Conservation (phyloP, 305 asterid species). For the Rubia occidens region DNA sequence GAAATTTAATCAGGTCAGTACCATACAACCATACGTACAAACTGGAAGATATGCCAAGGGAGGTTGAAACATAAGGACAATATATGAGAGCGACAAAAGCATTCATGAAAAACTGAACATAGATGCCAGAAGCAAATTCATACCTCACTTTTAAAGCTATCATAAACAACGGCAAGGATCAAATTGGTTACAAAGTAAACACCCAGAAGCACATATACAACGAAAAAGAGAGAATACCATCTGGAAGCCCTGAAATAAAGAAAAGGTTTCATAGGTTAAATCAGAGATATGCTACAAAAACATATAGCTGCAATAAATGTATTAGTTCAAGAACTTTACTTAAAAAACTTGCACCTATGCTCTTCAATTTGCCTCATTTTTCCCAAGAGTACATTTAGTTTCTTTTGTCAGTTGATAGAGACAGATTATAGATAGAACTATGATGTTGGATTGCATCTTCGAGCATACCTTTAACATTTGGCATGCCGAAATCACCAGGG, state of each 20-base stretch:
- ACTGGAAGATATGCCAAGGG: background rate
- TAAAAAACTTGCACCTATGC: background rate
- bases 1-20: background rate
- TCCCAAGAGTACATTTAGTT: background rate
- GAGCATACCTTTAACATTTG: background rate
- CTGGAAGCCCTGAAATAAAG: constrained; percentile 74
- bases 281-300: constrained; percentile 5
- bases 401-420: background rate
- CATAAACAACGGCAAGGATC: constrained; percentile 96
- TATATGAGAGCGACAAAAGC: background rate
- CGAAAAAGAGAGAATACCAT: constrained; percentile 73
- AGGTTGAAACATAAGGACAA: background rate
- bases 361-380: background rate
- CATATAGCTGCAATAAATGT: background rate
- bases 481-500: background rate
- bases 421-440: background rate
- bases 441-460: background rate
- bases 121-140: constrained; percentile 6
- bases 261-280: constrained; percentile 18
- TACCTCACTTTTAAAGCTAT: constrained; percentile 96
- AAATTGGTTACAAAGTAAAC: constrained; percentile 97
- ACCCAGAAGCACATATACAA: constrained; percentile 79
- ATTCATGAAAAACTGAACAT: background rate
- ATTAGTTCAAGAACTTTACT: background rate
- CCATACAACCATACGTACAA: background rate